phyloP scores from a whole-genome alignment of 2,329 filamentous ascomycete species.

The Neocatenulostroma microsporum region DNA sequence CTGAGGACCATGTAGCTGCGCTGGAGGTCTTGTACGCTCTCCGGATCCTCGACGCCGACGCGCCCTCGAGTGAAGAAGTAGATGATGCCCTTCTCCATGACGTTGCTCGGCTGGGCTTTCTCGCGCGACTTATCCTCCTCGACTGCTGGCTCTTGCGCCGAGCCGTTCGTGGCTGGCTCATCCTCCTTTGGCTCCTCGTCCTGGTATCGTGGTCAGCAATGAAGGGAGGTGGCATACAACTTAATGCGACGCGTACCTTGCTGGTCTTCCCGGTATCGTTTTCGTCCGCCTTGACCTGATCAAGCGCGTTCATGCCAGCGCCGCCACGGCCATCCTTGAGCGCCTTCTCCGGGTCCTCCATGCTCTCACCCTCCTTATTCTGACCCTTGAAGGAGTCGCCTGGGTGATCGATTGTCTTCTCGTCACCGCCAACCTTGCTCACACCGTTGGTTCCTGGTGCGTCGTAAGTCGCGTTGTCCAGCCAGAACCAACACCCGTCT shows the following conservation, averaged over 20 bases:
- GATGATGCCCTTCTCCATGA: conserved; percentile 80
- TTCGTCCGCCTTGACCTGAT: conserved; percentile 25
- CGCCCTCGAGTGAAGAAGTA: conserved; percentile 84
- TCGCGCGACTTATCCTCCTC: conserved; percentile 45
- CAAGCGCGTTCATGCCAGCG: conserved; percentile 19
- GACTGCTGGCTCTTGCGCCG: conserved; percentile 31
- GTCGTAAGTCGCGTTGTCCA: conserved; percentile 12
- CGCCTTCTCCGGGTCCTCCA: conserved; percentile 19
- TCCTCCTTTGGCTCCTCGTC: conserved; percentile 8
- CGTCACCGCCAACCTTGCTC: neutral
- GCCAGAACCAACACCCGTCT: conserved; percentile 11
- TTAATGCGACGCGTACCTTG: conserved; percentile 14
- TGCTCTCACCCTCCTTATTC: conserved; percentile 22
- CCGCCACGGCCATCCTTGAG: conserved; percentile 16
- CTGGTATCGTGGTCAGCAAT: neutral
- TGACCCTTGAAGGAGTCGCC: conserved; percentile 16
- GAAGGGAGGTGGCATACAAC: neutral
- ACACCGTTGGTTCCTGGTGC: conserved; percentile 8
- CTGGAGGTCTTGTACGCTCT: conserved; percentile 62
- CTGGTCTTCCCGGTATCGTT: conserved; percentile 21
- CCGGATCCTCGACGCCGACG: conserved; percentile 63
- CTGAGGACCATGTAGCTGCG: conserved; percentile 73
- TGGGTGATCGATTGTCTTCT: conserved; percentile 8
- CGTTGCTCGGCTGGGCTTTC: conserved; percentile 48
- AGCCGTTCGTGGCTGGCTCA: conserved; percentile 7